phyloP scores from a whole-genome alignment of 805 yeast genomes.

The Pichia phayaonensis region DNA sequence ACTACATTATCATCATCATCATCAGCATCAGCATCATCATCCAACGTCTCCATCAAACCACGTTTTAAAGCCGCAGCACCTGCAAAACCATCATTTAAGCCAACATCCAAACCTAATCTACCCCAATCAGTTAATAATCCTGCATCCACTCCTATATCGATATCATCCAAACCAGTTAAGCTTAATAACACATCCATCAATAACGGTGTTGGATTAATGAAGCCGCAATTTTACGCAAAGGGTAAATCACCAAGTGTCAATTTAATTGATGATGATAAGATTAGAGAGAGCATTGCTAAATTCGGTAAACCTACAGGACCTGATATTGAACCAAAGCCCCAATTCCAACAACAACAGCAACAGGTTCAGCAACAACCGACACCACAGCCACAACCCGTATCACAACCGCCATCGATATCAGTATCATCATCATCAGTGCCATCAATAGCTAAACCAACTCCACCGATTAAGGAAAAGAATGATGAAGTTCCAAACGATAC shows the following conservation, averaged over 20 bases:
- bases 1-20: too few relatives aligned
- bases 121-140: neutral
- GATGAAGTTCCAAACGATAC: neutral
- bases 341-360: neutral
- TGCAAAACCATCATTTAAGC: slow-evolving; percentile 10
- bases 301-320: slow-evolving; percentile 3
- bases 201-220: slow-evolving; percentile 7
- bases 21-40: neutral
- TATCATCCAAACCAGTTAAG: neutral
- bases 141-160: neutral
- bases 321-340: neutral
- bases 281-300: slow-evolving; percentile 2
- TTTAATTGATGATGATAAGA: neutral
- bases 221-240: slow-evolving; percentile 25
- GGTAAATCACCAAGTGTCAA: neutral
- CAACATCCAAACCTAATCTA: slow-evolving; percentile 6
- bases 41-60: slow-evolving; percentile 5
- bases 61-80: slow-evolving; percentile 5
- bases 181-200: slow-evolving; percentile 5
- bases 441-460: neutral
- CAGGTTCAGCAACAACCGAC: neutral
- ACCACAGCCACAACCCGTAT: neutral
- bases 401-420: neutral
- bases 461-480: neutral
- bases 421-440: neutral